Percentiles rank a stretch among this genome's conserved stretches.
phyloP scores from a whole-genome alignment of 495 filamentous ascomycete species.

The Viridothelium virens region DNA sequence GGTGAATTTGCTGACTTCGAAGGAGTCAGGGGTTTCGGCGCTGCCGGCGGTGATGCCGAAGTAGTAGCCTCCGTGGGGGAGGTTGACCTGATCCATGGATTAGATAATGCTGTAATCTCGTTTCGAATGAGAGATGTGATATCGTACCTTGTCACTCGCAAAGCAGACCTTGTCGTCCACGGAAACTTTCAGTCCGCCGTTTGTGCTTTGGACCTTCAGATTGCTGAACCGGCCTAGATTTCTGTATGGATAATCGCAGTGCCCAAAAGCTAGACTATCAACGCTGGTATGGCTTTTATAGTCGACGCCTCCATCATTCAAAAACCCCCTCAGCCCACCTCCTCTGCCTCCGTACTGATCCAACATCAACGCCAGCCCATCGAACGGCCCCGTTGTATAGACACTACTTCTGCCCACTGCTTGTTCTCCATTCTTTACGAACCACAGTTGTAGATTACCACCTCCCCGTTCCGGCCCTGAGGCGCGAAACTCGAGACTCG shows the following conservation, averaged over 20 bases:
- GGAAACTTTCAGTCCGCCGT: constrained; percentile 61
- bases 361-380: constrained; percentile 77
- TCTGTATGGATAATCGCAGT: constrained; percentile 84
- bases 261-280: constrained; percentile 83
- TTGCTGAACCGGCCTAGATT: constrained; percentile 79
- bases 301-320: constrained; percentile 83
- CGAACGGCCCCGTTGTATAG: constrained; percentile 73
- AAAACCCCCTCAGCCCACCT: constrained; percentile 75
- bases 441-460: constrained; percentile 93
- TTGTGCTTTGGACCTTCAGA: constrained; percentile 61
- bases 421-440: constrained; percentile 61
- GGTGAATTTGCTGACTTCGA: constrained; percentile 83
- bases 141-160: constrained; percentile 59
- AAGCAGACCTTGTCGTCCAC: constrained; percentile 82
- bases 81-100: constrained; percentile 45
- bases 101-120: neutral
- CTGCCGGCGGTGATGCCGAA: constrained; percentile 84
- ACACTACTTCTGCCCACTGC: constrained; percentile 63
- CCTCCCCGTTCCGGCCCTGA: constrained; percentile 76
- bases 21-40: constrained; percentile 85
- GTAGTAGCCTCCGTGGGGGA: constrained; percentile 67
- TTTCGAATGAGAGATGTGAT: neutral
- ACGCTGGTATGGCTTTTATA: constrained; percentile 72
- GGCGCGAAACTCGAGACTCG: constrained; percentile 79
- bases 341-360: constrained; percentile 73